phyloP scores from a whole-genome alignment of 768 basidiomycete species.

The Russula earlei region DNA sequence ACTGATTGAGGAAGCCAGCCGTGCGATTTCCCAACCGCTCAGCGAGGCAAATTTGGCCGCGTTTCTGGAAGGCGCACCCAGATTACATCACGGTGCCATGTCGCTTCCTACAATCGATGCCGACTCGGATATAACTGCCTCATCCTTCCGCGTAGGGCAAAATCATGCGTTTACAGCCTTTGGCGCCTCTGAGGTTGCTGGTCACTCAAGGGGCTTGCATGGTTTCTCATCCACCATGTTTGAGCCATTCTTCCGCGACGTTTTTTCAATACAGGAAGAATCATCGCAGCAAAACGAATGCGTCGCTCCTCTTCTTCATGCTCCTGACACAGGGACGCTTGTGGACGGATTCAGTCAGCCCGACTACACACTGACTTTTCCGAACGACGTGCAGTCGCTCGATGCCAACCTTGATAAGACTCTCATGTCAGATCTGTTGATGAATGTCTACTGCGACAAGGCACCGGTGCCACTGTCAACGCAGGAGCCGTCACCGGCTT shows the following conservation, averaged over 20 bases:
- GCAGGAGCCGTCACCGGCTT: not conserved
- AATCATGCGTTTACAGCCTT: slow-evolving; percentile 9
- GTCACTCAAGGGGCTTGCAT: slow-evolving; percentile 7
- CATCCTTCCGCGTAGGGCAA: slow-evolving; percentile 4
- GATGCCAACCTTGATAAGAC: slow-evolving; percentile 10
- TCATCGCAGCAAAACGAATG: not conserved
- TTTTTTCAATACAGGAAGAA: slow-evolving; percentile 18
- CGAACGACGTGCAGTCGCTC: slow-evolving; percentile 6
- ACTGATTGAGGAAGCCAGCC: slow-evolving; percentile 19
- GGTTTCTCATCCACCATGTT: slow-evolving; percentile 25
- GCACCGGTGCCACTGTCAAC: not conserved
- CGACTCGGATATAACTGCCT: slow-evolving; percentile 8
- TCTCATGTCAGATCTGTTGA: slow-evolving; percentile 12
- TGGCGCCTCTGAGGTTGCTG: slow-evolving; percentile 9
- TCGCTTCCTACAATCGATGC: slow-evolving; percentile 17
- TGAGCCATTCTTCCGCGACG: slow-evolving; percentile 26
- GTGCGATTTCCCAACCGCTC: slow-evolving; percentile 12
- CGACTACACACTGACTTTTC: not conserved
- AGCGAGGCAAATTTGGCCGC: slow-evolving; percentile 16
- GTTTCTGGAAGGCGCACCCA: not conserved
- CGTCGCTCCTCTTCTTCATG: not conserved
- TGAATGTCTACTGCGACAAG: not conserved
- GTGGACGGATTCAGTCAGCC: not conserved
- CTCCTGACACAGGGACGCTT: not conserved
- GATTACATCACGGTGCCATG: slow-evolving; percentile 8